Evolutionary conservation across 2,329 filamentous ascomycete species (phyloP), one percentile per base, ranked within the genome.

Genomic region (Exophiala sp.): DNA sequence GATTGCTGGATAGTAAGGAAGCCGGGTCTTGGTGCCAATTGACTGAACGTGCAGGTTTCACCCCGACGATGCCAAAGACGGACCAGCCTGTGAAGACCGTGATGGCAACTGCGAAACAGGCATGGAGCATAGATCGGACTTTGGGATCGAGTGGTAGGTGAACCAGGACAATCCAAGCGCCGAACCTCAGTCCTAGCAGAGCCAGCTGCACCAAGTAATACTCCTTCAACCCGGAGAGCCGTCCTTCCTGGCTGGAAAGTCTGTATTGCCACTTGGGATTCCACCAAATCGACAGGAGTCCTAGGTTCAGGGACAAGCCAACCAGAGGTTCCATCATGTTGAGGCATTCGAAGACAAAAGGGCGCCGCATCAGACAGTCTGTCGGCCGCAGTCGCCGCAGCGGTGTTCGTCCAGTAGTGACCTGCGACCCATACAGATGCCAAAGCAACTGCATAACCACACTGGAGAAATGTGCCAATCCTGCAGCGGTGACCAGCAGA

Each of bases 191-290:
- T 8, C 69, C 67, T 52, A 75, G 62, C n/a, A 69, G 59, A 46
- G 72, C 65, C n/a, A 71, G 62, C 51, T 75, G 73, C 2, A 70
- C 60, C 53, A 70, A 61, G 53, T 75, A 76, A 55, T 73, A 76
- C 48, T 73, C 67, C 11, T 63, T 62, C 27, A 73, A 62, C 2
- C 72, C 70, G 27, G 62, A 49, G 34, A 75, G 65, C 13, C 68
- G 65, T 7, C 69, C 71, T 37, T 63, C 64, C 54, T 64, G 61
- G 32, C 69, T 69, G 47, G 68, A 63, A 11, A 74, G 60, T 58
- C 72, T 73, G 40, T 69, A 56, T 50, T 68, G 67, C 58, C 74
- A 60, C 48, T 68, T 69, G 7, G 72, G 73, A 53, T 76, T 75
- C 70, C 72, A 76, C 73, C 73, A 75, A 7, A 73, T 59, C 4